Evolutionary conservation across 2,329 filamentous ascomycete genomes (phyloP).

Genomic region (Fusarium sp.): DNA sequence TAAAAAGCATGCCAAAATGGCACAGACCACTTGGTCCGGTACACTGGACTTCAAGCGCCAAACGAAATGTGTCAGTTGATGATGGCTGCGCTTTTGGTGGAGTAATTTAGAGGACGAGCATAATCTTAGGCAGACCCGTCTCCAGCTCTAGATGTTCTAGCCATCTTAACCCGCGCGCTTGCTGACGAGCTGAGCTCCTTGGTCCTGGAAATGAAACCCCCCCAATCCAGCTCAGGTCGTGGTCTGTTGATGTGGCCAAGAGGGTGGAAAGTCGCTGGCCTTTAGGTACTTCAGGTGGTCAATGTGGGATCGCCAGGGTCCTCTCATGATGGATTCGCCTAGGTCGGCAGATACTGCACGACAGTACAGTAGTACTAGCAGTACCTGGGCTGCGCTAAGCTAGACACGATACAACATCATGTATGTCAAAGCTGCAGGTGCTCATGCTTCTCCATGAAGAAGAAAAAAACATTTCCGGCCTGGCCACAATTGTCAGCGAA

Average conservation of each 20-base stretch:
- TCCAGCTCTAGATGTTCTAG: slow-evolving; percentile 26
- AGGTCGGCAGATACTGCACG: neutral
- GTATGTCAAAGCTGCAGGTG: slow-evolving; percentile 42
- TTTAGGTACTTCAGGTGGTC: neutral
- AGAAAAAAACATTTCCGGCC: slow-evolving; percentile 5
- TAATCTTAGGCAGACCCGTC: slow-evolving; percentile 29
- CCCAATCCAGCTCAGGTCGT: slow-evolving; percentile 9
- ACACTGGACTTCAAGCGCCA: slow-evolving; percentile 13
- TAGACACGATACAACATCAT: slow-evolving; percentile 35
- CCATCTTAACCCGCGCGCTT: slow-evolving; percentile 6
- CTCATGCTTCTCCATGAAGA: slow-evolving; percentile 1
- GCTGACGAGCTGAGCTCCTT: slow-evolving; percentile 11
- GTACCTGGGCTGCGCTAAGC: slow-evolving; percentile 5
- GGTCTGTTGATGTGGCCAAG: slow-evolving; percentile 27
- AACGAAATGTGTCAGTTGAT: slow-evolving; percentile 39
- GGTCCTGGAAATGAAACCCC: neutral
- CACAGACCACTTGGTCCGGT: slow-evolving; percentile 28
- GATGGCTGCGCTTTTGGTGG: slow-evolving; percentile 23
- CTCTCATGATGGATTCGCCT: slow-evolving; percentile 27
- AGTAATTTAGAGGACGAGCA: slow-evolving; percentile 16
- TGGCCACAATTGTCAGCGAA: neutral
- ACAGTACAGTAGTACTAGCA: slow-evolving; percentile 14
- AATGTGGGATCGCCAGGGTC: slow-evolving; percentile 42
- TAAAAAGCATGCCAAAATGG: slow-evolving; percentile 28
- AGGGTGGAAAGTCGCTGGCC: slow-evolving; percentile 14